Percentiles rank a stretch among this genome's conserved stretches.
Evolutionary conservation across 352 stramenopile species (phyloP).

Genomic region (Pythium guiyangense): DNA sequence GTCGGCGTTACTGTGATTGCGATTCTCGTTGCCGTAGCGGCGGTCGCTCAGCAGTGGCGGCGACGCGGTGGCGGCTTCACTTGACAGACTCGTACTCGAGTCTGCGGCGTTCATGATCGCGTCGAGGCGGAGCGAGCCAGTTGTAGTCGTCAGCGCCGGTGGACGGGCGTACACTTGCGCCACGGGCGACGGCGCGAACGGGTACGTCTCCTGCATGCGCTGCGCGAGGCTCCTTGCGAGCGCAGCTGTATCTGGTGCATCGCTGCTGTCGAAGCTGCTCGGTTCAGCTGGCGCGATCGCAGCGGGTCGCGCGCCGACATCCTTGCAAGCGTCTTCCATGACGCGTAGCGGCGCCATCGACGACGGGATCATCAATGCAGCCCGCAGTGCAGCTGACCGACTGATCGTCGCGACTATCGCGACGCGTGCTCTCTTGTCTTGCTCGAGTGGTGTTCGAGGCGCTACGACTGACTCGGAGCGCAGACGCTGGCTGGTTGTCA

Average conservation of each 20-base stretch:
- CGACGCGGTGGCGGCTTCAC: neutral
- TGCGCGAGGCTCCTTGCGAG: slow-evolving; percentile 6
- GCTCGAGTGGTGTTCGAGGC: neutral
- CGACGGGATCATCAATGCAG: slow-evolving; percentile 8
- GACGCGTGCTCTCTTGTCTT: neutral
- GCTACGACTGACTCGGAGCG: no score
- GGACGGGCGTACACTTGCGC: neutral
- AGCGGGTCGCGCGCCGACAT: neutral
- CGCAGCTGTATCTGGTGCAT: neutral
- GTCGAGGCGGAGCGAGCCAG: slow-evolving; percentile 8
- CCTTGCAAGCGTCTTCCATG: slow-evolving; percentile 10
- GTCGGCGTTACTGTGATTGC: slow-evolving; percentile 3
- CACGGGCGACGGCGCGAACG: slow-evolving; percentile 6
- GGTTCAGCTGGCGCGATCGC: neutral
- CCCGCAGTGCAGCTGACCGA: neutral
- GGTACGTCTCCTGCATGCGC: slow-evolving; percentile 16
- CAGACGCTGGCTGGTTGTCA: no score
- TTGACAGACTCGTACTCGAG: neutral
- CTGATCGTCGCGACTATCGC: neutral
- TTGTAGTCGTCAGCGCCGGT: neutral
- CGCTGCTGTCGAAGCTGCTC: no score
- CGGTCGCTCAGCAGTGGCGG: neutral
- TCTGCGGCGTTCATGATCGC: slow-evolving; percentile 13
- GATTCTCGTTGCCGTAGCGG: slow-evolving; percentile 7
- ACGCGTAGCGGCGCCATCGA: neutral